Evolutionary conservation across 2,329 filamentous ascomycete genomes (phyloP), one percentile per base, ranked within the genome.

Genomic region (Akanthomyces dipterigenus): DNA sequence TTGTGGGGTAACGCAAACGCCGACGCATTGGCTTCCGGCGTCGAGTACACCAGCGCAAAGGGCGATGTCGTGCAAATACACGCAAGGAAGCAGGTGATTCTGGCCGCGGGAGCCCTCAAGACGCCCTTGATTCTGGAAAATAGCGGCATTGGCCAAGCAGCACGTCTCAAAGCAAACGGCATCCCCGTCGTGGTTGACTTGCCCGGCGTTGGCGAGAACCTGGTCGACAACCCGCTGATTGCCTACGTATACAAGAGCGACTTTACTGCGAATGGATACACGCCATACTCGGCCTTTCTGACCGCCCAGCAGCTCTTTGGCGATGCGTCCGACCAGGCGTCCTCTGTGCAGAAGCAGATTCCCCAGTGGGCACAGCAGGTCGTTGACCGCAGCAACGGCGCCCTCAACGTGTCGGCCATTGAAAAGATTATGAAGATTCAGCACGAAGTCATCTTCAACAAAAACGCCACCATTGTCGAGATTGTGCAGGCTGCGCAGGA

Each of bases 111-210:
- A 0, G 70, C 81, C 3, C 74, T 83, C 57, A 76, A 78, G 62
- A 80, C 78, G 9, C 82, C 82, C 1, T 71, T 78, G 0, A 77
- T 85, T 14, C 76, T 86, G 1, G 77, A 83, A 63, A 73, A 73
- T 9, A 85, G 81, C 0, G 82, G 82, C 0, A 75, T 85, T 16
- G 82, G 82, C 0, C 75, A 76, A 55, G 66, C 70, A 24, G 71
- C 71, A 1, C 73, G 80, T 18, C 69, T 83, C 2, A 63, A 72
- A 3, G 65, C 74, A 7, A 68, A 76, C 42, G 76, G 73, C 16
- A 81, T 84, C 62, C 63, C 76, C 14, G 73, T 73, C 28, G 68
- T 73, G 20, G 67, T 83, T 5, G 70, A 80, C 31, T 72, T 78
- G 0, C 78, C 78, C 0, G 81, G 80, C 3, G 81, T 84, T 0